Percentiles rank a stretch among this genome's conserved stretches.
Conservation (phyloP, 345 rosid genomes). For the Arabidopsis arenosa region DNA sequence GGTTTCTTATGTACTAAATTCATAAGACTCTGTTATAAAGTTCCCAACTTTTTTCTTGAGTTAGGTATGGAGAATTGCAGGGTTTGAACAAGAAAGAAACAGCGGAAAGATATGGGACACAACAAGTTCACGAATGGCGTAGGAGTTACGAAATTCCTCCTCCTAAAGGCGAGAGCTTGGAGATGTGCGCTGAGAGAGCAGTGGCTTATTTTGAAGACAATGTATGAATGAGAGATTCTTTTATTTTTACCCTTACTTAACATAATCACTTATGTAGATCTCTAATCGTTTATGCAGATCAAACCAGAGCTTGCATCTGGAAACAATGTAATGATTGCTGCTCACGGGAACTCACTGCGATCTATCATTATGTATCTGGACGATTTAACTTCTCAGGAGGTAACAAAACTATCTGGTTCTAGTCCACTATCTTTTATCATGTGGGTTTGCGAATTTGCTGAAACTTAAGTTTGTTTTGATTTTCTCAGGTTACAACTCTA, state of each 20-base stretch:
- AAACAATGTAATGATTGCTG: conserved; percentile 90
- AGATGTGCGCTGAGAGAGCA: conserved; percentile 98
- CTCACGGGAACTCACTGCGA: conserved; percentile 94
- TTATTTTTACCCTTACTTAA: background rate
- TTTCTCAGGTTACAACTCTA: conserved; percentile 63
- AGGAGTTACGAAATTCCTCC: conserved; percentile 96
- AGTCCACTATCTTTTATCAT: background rate
- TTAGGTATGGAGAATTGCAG: conserved; percentile 95
- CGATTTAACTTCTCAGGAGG: conserved; percentile 91
- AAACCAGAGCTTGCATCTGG: conserved; percentile 86
- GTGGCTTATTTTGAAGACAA: conserved; percentile 52
- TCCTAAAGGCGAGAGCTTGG: conserved; percentile 97
- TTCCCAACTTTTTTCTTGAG: conserved; percentile 12
- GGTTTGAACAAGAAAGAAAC: conserved; percentile 98
- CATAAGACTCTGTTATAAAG: background rate
- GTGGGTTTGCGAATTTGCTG: background rate
- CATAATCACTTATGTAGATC: background rate
- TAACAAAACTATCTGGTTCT: background rate
- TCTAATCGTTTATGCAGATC: conserved; percentile 57
- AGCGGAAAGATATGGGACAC: conserved; percentile 88
- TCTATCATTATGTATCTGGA: conserved; percentile 99
- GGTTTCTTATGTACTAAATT: background rate
- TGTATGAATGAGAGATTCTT: conserved; percentile 36
- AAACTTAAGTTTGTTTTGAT: background rate
- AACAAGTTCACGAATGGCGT: conserved; percentile 96